Evolutionary conservation across 2,329 filamentous ascomycete genomes (phyloP).

Genomic region (Penicillium verrucosum): DNA sequence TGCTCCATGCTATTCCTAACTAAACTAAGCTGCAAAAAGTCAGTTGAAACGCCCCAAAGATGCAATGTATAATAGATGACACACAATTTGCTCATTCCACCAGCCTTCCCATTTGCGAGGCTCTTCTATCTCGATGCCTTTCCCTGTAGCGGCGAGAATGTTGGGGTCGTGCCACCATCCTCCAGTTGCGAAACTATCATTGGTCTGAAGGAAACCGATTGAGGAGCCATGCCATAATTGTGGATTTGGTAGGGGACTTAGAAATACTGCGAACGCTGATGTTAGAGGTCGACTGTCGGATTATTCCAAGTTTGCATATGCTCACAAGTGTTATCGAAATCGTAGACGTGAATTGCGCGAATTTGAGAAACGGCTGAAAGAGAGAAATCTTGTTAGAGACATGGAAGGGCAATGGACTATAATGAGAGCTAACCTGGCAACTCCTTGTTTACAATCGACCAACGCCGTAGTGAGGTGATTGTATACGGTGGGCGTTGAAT

Average conservation of each 20-base stretch:
- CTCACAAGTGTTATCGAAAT: conserved; percentile 94
- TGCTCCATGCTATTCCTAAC: conserved; percentile 78
- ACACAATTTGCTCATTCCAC: conserved; percentile 89
- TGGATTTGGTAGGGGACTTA: conserved; percentile 82
- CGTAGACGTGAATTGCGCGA: conserved; percentile 84
- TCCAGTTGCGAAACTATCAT: conserved; percentile 74
- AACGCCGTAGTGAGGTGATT: conserved; percentile 72
- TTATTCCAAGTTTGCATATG: conserved; percentile 1
- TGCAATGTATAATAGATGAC: conserved; percentile 35
- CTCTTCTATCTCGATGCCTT: conserved; percentile 79
- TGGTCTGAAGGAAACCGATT: conserved; percentile 70
- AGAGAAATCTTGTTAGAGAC: not conserved
- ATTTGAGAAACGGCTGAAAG: conserved; percentile 61
- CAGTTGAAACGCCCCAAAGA: conserved; percentile 10
- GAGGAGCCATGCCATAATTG: conserved; percentile 80
- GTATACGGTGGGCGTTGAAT: conserved; percentile 47
- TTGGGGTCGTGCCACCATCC: conserved; percentile 96
- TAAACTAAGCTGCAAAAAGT: conserved; percentile 56
- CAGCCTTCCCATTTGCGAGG: conserved; percentile 80
- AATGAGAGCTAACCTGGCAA: conserved; percentile 57
- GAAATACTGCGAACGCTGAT: conserved; percentile 63
- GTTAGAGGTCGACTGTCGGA: not conserved
- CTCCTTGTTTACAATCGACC: conserved; percentile 73
- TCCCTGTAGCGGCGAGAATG: conserved; percentile 81
- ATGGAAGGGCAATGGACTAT: not conserved